Evolutionary conservation across 2,329 filamentous ascomycete species (phyloP).

Genomic region (Teratosphaeria epicoccoides): DNA sequence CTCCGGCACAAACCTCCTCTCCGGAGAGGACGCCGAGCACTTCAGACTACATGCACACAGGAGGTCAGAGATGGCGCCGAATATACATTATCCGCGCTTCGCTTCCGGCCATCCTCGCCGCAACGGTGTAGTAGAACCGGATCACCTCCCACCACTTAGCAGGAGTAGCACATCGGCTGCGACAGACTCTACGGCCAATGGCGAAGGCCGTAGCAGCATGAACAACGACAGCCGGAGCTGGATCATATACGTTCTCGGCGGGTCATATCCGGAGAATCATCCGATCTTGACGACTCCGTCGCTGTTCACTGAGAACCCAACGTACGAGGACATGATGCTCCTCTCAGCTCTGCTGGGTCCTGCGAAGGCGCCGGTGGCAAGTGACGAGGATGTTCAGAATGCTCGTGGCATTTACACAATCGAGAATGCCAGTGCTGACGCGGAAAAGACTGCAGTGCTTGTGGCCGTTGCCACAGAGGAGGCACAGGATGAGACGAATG

Average conservation of each 20-base stretch:
- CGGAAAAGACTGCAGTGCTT: conserved; percentile 17
- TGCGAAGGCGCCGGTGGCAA: conserved; percentile 58
- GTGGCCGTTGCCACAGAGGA: conserved; percentile 24
- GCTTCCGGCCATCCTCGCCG: conserved; percentile 52
- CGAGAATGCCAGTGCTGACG: conserved; percentile 18
- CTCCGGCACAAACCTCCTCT: conserved; percentile 22
- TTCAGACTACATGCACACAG: conserved; percentile 18
- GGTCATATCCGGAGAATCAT: conserved; percentile 59
- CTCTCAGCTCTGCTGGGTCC: conserved; percentile 56
- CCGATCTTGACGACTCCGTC: conserved; percentile 60
- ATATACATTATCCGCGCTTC: conserved; percentile 40
- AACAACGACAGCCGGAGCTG: conserved; percentile 49
- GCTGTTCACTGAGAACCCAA: conserved; percentile 59
- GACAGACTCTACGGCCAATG: conserved; percentile 23
- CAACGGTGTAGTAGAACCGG: conserved; percentile 51
- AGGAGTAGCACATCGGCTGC: conserved; percentile 19
- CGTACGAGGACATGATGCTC: conserved; percentile 63
- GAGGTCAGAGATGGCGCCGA: conserved; percentile 26
- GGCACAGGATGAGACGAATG: background rate
- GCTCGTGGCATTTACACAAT: conserved; percentile 52
- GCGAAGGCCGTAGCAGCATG: conserved; percentile 20
- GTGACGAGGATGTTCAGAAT: conserved; percentile 51
- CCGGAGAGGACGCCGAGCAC: conserved; percentile 13
- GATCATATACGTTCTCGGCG: conserved; percentile 62
- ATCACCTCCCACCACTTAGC: conserved; percentile 42